Conservation (phyloP, 2,329 filamentous ascomycete species). For the Aspergillus puulaauensis region DNA sequence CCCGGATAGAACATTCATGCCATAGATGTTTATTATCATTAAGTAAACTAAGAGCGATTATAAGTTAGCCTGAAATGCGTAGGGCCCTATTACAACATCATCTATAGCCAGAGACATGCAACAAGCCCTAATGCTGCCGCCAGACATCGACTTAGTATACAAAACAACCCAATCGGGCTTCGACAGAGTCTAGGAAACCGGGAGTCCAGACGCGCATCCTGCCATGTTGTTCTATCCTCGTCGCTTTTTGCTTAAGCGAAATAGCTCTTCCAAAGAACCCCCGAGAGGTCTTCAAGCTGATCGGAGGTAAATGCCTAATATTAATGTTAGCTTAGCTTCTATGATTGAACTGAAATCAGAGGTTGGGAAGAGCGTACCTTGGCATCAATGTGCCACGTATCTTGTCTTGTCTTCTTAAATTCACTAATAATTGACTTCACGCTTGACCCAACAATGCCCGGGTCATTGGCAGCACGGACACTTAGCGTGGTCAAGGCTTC, state of each 20-base stretch:
- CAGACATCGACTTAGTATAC: background rate
- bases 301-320: conserved; percentile 77
- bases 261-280: conserved; percentile 99
- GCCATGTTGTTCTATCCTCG: background rate
- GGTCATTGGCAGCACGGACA: conserved; percentile 79
- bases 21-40: background rate
- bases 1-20: background rate
- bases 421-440: conserved; percentile 92
- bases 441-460: conserved; percentile 90
- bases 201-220: background rate
- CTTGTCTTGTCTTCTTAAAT: conserved; percentile 99
- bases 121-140: background rate
- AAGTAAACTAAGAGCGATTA: background rate
- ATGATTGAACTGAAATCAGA: background rate
- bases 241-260: conserved; percentile 64
- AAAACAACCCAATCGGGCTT: background rate
- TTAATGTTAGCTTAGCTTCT: conserved; percentile 2
- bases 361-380: conserved; percentile 68
- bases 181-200: background rate
- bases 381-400: conserved; percentile 97
- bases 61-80: background rate
- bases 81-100: background rate
- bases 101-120: background rate
- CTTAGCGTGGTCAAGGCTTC: conserved; percentile 85
- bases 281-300: conserved; percentile 91